These are phyloP conservation scores for Syncephalis plumigaleata DNA, from an alignment of 371 early-diverging fungal genomes.

Conservation along the genomic window DNA sequence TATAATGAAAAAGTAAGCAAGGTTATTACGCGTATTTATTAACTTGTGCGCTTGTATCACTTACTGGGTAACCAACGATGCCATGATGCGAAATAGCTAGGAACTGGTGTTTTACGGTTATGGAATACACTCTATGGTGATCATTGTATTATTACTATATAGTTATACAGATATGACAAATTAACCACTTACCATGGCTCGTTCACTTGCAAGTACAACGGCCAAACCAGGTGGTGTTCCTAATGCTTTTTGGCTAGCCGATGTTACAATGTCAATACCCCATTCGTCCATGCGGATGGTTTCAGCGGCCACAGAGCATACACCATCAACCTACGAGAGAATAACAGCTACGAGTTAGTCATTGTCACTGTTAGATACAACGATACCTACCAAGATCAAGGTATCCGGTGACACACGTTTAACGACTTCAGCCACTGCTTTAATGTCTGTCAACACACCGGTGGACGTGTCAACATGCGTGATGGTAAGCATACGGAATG, in stretches of 20 bases:
- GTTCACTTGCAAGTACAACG: conserved; percentile 60
- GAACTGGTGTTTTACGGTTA: conserved; percentile 48
- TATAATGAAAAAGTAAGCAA: conserved; percentile 9
- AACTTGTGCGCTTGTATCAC: conserved; percentile 10
- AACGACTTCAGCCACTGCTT: conserved; percentile 57
- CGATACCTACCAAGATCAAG: conserved; percentile 39
- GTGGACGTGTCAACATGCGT: conserved; percentile 96
- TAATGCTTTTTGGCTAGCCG: conserved; percentile 91
- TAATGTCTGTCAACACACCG: conserved; percentile 73
- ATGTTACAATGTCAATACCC: conserved; percentile 77
- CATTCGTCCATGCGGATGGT: conserved; percentile 82
- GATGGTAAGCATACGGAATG: conserved; percentile 75
- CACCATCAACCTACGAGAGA: conserved; percentile 52
- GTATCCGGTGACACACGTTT: conserved; percentile 65
- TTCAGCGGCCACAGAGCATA: conserved; percentile 90
- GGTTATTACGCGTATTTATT: conserved; percentile 1
- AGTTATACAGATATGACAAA: neutral
- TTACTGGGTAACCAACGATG: conserved; percentile 70
- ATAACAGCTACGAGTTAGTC: too few species aligned
- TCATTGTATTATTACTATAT: too few species aligned
- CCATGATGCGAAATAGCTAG: conserved; percentile 65
- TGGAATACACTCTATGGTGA: conserved; percentile 24
- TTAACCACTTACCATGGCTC: conserved; percentile 36
- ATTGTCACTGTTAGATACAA: too few species aligned
- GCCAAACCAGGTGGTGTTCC: conserved; percentile 80